Conservation (phyloP, 805 yeast genomes). For the Kluyveromyces lactis region DNA sequence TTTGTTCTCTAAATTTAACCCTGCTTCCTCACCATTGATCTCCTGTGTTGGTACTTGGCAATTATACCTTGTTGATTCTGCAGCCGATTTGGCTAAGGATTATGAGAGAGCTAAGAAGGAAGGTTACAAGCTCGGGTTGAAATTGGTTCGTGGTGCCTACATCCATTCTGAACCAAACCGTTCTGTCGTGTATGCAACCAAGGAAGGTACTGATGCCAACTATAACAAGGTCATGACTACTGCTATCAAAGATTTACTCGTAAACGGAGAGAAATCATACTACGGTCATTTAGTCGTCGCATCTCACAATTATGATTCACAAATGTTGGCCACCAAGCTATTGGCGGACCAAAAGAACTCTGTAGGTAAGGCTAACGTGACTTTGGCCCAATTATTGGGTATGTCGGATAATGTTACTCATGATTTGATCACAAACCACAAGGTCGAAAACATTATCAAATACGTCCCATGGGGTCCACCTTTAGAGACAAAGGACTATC, state of each 20-base stretch:
- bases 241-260: conserved; percentile 50
- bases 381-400: conserved; percentile 84
- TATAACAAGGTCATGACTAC: conserved; percentile 63
- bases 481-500: conserved; percentile 81
- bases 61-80: conserved; percentile 74
- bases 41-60: conserved; percentile 88
- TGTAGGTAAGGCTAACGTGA: conserved; percentile 47
- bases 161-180: conserved; percentile 81
- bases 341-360: conserved; percentile 30
- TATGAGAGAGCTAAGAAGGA: conserved; percentile 51
- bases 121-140: conserved; percentile 70
- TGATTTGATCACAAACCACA: conserved; percentile 57
- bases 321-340: conserved; percentile 57
- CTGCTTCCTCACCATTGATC: conserved; percentile 40
- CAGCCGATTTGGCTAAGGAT: conserved; percentile 53
- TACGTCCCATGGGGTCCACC: conserved; percentile 99
- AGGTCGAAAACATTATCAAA: conserved; percentile 72
- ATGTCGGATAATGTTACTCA: conserved; percentile 89
- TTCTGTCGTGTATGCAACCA: conserved; percentile 62
- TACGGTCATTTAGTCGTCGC: conserved; percentile 84
- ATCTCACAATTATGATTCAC: conserved; percentile 79
- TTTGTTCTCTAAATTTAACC: conserved; percentile 67
- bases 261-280: conserved; percentile 36
- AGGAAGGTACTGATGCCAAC: conserved; percentile 69
- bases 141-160: conserved; percentile 93